Conservation (phyloP, 345 rosid genomes). For the Hibiscus trionum region DNA sequence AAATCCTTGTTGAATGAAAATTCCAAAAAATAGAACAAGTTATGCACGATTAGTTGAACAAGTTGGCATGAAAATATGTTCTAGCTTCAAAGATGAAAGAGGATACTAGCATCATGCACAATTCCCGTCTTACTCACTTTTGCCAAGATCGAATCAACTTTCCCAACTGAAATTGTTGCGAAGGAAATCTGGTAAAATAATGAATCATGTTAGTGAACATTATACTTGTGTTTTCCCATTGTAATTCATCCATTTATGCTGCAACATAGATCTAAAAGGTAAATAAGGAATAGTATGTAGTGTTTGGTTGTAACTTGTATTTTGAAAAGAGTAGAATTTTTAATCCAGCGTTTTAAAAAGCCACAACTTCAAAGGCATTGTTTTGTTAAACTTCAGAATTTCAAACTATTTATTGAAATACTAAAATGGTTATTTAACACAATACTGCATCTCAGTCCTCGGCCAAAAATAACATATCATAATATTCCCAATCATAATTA, state of each 20-base stretch:
- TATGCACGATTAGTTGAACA: neutral
- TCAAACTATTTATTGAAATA: neutral
- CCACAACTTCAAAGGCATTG: neutral
- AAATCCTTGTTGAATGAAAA: neutral
- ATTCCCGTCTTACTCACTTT: conserved; percentile 41
- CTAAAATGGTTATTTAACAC: neutral
- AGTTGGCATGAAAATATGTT: conserved; percentile 8
- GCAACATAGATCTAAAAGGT: neutral
- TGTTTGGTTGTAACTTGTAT: neutral
- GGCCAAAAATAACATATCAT: neutral
- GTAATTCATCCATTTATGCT: neutral
- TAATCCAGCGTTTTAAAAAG: neutral
- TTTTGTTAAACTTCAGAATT: neutral
- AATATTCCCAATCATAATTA: neutral
- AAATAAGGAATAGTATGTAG: neutral
- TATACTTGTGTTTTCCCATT: neutral
- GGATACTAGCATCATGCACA: neutral
- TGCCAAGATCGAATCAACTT: conserved; percentile 34
- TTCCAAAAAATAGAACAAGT: neutral
- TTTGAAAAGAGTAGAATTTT: neutral
- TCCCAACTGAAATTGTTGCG: conserved; percentile 30
- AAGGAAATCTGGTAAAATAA: conserved; percentile 49
- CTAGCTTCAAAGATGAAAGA: conserved; percentile 3
- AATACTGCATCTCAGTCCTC: neutral
- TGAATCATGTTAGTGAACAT: conserved; percentile 4